phyloP scores from a whole-genome alignment of 2,329 filamentous ascomycete species.

The Colletotrichum sp. region DNA sequence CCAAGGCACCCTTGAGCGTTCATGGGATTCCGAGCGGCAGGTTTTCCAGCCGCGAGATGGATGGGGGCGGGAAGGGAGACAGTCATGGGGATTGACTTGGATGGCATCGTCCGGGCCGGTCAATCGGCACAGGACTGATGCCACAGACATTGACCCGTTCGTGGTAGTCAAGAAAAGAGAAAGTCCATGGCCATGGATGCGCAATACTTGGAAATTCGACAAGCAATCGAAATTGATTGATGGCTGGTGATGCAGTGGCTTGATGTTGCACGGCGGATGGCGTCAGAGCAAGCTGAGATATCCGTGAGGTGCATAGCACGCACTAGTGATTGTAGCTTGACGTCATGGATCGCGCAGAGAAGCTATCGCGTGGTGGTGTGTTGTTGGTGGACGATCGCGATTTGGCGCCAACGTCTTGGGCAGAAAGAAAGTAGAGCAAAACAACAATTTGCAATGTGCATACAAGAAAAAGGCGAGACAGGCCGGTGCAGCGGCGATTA shows the following conservation, averaged over 20 bases:
- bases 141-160: not conserved
- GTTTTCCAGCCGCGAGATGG: not conserved
- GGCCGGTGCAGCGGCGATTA: not conserved
- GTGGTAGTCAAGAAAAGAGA: not conserved
- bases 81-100: not conserved
- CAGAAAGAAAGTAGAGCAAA: not conserved
- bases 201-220: not conserved
- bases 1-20: not conserved
- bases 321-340: slow-evolving; percentile 2
- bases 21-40: not conserved
- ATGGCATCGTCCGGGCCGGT: not conserved
- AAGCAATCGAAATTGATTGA: not conserved
- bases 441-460: not conserved
- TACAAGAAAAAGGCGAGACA: not conserved
- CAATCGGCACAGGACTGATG: not conserved
- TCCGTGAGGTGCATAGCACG: slow-evolving; percentile 1
- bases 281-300: slow-evolving; percentile 8
- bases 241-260: slow-evolving; percentile 18
- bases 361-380: not conserved
- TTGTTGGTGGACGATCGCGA: not conserved
- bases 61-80: not conserved
- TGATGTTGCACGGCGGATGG: slow-evolving; percentile 6
- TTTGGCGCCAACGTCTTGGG: not conserved
- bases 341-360: slow-evolving; percentile 16
- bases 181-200: not conserved